Conservation (phyloP, 768 basidiomycete species). For the Mycena venus region DNA sequence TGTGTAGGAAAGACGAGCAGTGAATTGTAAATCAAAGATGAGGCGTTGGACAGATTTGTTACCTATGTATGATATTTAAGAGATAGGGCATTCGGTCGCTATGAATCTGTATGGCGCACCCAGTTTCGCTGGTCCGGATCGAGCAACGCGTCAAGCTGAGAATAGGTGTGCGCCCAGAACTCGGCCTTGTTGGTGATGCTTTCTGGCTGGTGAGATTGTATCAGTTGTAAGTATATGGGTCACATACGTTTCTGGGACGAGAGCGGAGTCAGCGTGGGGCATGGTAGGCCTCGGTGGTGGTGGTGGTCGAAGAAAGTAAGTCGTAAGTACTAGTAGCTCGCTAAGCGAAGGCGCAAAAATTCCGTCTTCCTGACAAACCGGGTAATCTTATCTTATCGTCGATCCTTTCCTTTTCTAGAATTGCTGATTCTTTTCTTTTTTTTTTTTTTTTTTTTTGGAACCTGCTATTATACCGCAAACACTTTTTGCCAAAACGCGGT, state of each 20-base stretch:
- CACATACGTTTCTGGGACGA: slow-evolving; percentile 69
- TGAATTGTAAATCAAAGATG: slow-evolving; percentile 84
- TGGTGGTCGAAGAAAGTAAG: not conserved
- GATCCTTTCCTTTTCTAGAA: too few relatives aligned
- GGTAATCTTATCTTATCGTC: slow-evolving; percentile 3
- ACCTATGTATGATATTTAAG: slow-evolving; percentile 63
- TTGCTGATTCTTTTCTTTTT: too few relatives aligned
- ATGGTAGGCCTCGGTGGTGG: too few relatives aligned
- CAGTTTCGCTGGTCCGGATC: slow-evolving; percentile 77
- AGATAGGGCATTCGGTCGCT: not conserved
- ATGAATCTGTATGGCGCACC: slow-evolving; percentile 61
- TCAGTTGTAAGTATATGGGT: not conserved
- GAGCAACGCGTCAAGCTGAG: slow-evolving; percentile 73
- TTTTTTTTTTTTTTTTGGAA: too few relatives aligned
- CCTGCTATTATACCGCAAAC: too few relatives aligned
- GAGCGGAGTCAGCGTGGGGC: slow-evolving; percentile 88
- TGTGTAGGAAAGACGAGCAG: slow-evolving; percentile 74
- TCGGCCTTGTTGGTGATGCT: slow-evolving; percentile 78
- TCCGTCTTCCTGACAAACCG: not conserved
- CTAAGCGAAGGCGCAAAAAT: not conserved
- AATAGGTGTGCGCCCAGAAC: slow-evolving; percentile 85
- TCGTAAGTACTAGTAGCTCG: too few relatives aligned
- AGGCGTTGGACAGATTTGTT: slow-evolving; percentile 88
- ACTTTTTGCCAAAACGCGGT: too few relatives aligned
- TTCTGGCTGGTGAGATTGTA: slow-evolving; percentile 5